Conservation (phyloP, 1,284 basidiomycete species). For the Naganishia sp. region DNA sequence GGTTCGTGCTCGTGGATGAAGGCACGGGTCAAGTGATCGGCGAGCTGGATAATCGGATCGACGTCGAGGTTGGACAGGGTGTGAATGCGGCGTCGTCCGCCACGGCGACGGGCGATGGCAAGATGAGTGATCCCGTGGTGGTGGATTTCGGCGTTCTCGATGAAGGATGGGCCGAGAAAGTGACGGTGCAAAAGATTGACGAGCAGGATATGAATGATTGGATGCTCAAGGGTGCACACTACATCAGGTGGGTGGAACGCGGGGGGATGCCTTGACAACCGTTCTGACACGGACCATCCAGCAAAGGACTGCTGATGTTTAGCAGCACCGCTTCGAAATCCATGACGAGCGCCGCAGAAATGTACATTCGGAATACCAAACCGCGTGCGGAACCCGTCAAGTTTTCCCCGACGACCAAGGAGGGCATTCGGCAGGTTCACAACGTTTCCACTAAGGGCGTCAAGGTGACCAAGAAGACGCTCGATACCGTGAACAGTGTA, state of each 20-base stretch:
- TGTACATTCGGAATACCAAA: slow-evolving; percentile 64
- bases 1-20: slow-evolving; percentile 72
- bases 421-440: slow-evolving; percentile 64
- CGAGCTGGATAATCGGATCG: slow-evolving; percentile 64
- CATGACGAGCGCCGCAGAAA: slow-evolving; percentile 64
- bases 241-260: slow-evolving; percentile 61
- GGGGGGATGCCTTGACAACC: neutral
- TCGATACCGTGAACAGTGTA: slow-evolving; percentile 65
- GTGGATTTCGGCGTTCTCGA: slow-evolving; percentile 66
- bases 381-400: slow-evolving; percentile 60
- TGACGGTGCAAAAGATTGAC: slow-evolving; percentile 60
- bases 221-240: slow-evolving; percentile 68
- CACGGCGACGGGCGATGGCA: slow-evolving; percentile 48
- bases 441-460: slow-evolving; percentile 67
- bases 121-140: slow-evolving; percentile 67
- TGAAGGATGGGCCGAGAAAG: slow-evolving; percentile 48
- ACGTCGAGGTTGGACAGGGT: slow-evolving; percentile 63
- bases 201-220: slow-evolving; percentile 67
- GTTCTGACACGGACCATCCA: slow-evolving; percentile 40
- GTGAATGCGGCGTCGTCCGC: slow-evolving; percentile 48
- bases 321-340: slow-evolving; percentile 66
- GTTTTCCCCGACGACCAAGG: slow-evolving; percentile 64
- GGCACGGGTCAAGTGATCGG: slow-evolving; percentile 72
- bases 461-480: slow-evolving; percentile 65
- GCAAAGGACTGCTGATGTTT: slow-evolving; percentile 68